A percentile compares a stretch with the other conserved stretches of the same genome.
These are phyloP conservation scores for Oryza glaberrima DNA, from an alignment of 176 grass and related monocot species.

Conservation along the genomic window DNA sequence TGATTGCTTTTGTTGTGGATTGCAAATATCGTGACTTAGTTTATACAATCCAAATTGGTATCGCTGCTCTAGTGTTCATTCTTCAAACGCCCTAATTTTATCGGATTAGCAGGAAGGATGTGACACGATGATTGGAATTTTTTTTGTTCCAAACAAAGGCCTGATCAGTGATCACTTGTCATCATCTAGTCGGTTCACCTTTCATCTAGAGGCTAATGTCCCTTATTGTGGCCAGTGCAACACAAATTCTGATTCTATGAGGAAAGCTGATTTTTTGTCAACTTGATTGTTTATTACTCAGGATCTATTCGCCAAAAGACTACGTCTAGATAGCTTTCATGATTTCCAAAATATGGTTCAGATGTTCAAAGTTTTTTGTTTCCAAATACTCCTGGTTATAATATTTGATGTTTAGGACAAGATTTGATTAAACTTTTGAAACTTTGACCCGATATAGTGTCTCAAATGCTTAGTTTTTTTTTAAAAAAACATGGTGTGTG, in stretches of 20 bases:
- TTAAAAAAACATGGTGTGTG: too few species aligned
- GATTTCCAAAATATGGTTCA: background rate
- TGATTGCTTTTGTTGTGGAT: background rate
- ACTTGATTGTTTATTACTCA: too few species aligned
- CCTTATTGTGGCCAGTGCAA: background rate
- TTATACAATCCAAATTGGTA: background rate
- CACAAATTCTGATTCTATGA: too few species aligned
- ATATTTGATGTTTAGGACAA: too few species aligned
- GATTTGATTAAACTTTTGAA: too few species aligned
- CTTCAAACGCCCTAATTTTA: background rate
- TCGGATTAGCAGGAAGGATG: background rate
- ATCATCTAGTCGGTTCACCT: background rate
- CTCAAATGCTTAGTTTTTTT: too few species aligned
- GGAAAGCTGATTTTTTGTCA: too few species aligned
- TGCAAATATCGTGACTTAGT: background rate
- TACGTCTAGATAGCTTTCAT: slow-evolving; percentile 3
- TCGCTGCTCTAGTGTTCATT: background rate
- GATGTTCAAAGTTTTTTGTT: background rate
- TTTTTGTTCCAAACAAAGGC: background rate
- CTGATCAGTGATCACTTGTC: background rate
- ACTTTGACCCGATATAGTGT: too few species aligned
- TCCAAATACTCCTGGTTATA: background rate
- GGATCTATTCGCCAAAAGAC: too few species aligned
- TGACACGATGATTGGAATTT: background rate
- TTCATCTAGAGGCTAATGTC: background rate